Evolutionary conservation across 495 filamentous ascomycete species (phyloP).

Genomic region (Trichoderma erinaceum): DNA sequence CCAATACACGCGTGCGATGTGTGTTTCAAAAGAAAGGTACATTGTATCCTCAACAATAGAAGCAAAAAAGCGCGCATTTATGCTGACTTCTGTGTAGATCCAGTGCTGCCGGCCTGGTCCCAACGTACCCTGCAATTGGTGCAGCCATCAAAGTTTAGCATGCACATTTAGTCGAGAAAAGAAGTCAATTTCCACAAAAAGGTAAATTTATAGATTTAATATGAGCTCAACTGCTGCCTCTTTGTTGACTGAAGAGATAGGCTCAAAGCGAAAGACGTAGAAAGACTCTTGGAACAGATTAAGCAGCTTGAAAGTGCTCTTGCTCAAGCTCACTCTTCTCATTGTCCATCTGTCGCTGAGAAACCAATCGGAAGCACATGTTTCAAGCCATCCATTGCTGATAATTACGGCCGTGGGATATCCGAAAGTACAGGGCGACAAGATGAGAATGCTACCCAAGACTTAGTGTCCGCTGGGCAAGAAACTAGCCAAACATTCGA

Average conservation of each 20-base stretch:
- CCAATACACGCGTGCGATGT: neutral
- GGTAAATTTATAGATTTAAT: neutral
- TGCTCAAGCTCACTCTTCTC: neutral
- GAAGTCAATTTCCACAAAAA: neutral
- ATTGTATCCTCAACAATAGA: neutral
- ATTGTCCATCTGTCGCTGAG: neutral
- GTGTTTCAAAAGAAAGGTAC: conserved; percentile 18
- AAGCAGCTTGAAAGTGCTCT: conserved; percentile 18
- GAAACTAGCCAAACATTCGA: neutral
- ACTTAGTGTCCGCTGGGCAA: neutral
- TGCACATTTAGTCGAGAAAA: conserved; percentile 16
- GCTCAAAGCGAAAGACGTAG: conserved; percentile 16
- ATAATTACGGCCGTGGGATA: neutral
- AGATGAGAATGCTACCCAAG: neutral
- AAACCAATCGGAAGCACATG: neutral
- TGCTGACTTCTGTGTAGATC: conserved; percentile 11
- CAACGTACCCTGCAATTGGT: conserved; percentile 18
- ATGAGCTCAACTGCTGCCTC: neutral
- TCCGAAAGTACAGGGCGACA: neutral
- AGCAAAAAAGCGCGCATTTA: no score
- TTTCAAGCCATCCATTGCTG: neutral
- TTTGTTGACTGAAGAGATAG: conserved; percentile 8
- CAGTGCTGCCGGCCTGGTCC: conserved; percentile 14
- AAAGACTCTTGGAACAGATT: conserved; percentile 15
- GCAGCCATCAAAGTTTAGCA: conserved; percentile 15